Conservation (phyloP, 495 filamentous ascomycete species). For the Tuber microsphaerosporum region DNA sequence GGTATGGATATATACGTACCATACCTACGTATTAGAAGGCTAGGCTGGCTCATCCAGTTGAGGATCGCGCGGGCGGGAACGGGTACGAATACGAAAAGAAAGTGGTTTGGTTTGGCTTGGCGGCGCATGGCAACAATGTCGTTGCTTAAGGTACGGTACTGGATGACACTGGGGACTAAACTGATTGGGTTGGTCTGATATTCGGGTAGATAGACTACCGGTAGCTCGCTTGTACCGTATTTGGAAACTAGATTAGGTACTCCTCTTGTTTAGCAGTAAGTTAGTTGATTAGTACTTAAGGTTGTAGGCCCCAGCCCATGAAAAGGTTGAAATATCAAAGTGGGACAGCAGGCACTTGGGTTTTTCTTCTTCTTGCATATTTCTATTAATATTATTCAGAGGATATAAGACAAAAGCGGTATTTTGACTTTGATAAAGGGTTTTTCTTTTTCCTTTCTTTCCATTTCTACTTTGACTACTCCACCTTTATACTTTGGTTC, state of each 20-base stretch:
- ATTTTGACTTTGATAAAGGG: background rate
- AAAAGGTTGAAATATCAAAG: background rate
- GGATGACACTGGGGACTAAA: background rate
- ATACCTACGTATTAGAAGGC: background rate
- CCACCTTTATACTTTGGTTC: background rate
- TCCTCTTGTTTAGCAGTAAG: background rate
- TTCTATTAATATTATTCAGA: background rate
- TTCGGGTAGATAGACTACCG: background rate
- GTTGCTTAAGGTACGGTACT: too few relatives aligned
- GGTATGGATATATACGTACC: background rate
- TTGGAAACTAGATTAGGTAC: background rate
- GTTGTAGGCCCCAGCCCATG: background rate
- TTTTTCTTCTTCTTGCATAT: background rate
- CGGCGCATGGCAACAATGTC: background rate
- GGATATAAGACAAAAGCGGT: background rate
- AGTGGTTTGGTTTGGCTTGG: background rate
- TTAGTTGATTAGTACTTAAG: conserved; percentile 3
- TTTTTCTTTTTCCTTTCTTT: background rate
- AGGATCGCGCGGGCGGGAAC: background rate
- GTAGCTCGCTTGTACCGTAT: background rate
- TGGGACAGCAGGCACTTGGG: background rate
- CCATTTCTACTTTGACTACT: background rate
- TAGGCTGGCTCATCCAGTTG: background rate
- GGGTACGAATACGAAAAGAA: background rate
- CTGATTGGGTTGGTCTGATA: background rate